A percentile compares a stretch with the other conserved stretches of the same genome.
Evolutionary conservation across 106 monocot genomes (phyloP).

Genomic region (Posidonia australis): DNA sequence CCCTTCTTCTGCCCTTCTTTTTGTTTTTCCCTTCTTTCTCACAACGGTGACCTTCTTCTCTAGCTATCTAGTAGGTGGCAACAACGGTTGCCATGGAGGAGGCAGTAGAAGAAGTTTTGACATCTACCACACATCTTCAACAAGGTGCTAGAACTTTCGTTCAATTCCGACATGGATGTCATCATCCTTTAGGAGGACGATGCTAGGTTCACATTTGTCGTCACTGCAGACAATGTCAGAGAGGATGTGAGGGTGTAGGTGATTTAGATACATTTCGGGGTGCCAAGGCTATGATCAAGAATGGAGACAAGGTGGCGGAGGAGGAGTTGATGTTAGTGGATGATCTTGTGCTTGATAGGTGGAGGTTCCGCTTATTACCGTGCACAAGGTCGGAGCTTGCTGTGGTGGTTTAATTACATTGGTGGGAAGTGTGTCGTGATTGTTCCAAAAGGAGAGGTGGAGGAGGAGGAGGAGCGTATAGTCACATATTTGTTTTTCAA

Average conservation of each 20-base stretch:
- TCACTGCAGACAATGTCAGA: constrained; percentile 6
- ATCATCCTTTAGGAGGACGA: constrained; percentile 13
- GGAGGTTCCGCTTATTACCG: constrained; percentile 25
- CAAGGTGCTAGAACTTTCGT: constrained; percentile 28
- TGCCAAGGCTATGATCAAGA: constrained; percentile 22
- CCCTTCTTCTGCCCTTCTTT: no score
- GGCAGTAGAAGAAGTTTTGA: constrained; percentile 23
- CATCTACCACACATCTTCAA: constrained; percentile 27
- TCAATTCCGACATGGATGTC: constrained; percentile 21
- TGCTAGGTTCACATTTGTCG: constrained; percentile 14
- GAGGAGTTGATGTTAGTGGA: neutral
- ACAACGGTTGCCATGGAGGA: neutral
- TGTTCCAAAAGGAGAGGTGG: constrained; percentile 12
- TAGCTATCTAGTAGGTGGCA: no score
- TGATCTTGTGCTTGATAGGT: constrained; percentile 15
- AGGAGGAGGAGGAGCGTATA: neutral
- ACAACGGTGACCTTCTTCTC: no score
- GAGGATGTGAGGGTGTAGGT: constrained; percentile 11
- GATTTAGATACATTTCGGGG: constrained; percentile 17
- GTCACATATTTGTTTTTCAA: no score
- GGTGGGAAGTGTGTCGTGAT: constrained; percentile 22
- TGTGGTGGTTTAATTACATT: constrained; percentile 7
- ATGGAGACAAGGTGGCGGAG: neutral
- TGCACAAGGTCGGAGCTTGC: constrained; percentile 20
- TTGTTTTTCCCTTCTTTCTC: no score